Conservation (phyloP, 78 protist genomes). For the Emiliania huxleyi region DNA sequence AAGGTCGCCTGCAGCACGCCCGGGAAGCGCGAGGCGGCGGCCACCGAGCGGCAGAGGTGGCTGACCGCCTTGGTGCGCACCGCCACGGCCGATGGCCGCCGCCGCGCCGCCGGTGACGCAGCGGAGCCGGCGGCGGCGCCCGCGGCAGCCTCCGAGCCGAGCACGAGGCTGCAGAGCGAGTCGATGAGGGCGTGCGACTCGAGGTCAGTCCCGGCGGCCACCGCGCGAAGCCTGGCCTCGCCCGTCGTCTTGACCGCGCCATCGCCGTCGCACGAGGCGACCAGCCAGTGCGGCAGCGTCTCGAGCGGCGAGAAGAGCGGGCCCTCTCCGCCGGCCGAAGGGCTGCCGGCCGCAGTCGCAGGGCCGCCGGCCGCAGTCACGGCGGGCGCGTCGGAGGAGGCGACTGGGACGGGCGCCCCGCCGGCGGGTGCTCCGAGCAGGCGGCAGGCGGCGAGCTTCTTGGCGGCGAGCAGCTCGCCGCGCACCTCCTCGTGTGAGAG, state of each 20-base stretch:
- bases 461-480: slow-evolving; percentile 23
- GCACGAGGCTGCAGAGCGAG: background rate
- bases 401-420: background rate
- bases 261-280: slow-evolving; percentile 2
- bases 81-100: background rate
- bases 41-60: background rate
- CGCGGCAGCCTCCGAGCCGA: background rate
- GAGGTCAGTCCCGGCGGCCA: background rate
- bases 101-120: background rate
- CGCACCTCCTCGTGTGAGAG: background rate
- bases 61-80: background rate
- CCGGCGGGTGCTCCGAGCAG: background rate
- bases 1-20: background rate
- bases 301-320: background rate
- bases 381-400: too few relatives aligned
- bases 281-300: background rate
- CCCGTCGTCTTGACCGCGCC: background rate
- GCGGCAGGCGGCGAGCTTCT: background rate
- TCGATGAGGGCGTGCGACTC: background rate
- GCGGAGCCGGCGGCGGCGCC: background rate
- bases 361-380: too few relatives aligned
- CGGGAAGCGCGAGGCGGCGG: background rate
- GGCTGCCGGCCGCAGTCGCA: too few relatives aligned
- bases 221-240: background rate
- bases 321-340: background rate